Conservation (phyloP, 2,329 filamentous ascomycete species). For the Hypoxylon sp. region DNA sequence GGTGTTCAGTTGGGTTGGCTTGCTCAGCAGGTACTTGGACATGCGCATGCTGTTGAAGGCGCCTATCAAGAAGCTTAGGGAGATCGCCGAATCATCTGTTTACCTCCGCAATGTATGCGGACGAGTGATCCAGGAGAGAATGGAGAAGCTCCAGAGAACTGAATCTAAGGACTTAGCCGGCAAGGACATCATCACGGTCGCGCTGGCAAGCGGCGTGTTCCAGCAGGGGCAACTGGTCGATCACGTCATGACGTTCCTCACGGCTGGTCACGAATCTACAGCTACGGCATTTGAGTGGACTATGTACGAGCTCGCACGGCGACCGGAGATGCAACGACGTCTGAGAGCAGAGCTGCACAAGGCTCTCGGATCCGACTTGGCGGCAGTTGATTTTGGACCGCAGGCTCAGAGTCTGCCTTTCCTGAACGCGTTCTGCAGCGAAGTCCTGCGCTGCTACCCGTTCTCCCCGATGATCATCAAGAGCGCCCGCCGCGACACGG, state of each 20-base stretch:
- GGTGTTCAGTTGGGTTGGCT: constrained; percentile 1
- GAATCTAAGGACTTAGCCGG: constrained; percentile 19
- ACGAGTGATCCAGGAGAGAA: constrained; percentile 9
- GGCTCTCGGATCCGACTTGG: not conserved
- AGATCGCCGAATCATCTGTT: not conserved
- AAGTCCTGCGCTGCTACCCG: constrained; percentile 39
- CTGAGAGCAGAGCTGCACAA: not conserved
- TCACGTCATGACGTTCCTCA: constrained; percentile 36
- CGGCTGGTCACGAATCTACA: constrained; percentile 39
- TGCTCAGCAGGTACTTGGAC: constrained; percentile 3
- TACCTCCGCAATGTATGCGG: not conserved
- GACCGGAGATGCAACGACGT: constrained; percentile 1
- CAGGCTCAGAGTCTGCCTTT: constrained; percentile 33
- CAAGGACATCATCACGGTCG: constrained; percentile 1
- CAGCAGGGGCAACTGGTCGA: constrained; percentile 35
- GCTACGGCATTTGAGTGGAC: constrained; percentile 22
- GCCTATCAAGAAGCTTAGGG: not conserved
- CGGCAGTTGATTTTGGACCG: constrained; percentile 22
- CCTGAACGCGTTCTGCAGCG: constrained; percentile 34
- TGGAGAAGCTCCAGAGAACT: constrained; percentile 20
- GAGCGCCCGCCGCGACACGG: constrained; percentile 42
- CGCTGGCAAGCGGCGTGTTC: constrained; percentile 21
- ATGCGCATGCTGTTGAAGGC: not conserved
- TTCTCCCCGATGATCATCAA: constrained; percentile 36
- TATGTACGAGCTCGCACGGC: not conserved